Conservation (phyloP, 2,329 filamentous ascomycete species). For the Aspergillus calidoustus region DNA sequence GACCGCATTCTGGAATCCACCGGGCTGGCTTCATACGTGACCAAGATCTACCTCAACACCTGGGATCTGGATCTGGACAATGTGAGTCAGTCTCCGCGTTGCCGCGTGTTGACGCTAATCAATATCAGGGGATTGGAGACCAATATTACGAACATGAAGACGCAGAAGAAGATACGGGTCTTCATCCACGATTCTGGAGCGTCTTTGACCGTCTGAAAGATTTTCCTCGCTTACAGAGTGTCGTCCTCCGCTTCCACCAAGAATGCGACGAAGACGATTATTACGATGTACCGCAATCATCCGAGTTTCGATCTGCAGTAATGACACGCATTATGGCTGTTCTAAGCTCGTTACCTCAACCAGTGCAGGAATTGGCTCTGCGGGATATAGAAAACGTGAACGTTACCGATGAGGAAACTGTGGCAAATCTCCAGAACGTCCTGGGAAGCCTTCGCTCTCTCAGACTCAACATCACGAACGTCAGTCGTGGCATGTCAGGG, state of each 20-base stretch:
- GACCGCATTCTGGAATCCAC: background rate
- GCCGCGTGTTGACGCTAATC: background rate
- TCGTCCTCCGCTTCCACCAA: background rate
- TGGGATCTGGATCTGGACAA: background rate
- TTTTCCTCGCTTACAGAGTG: background rate
- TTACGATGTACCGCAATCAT: background rate
- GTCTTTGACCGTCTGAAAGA: background rate
- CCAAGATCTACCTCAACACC: background rate
- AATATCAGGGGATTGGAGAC: background rate
- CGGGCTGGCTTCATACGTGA: background rate
- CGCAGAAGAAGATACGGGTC: background rate
- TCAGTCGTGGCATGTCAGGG: background rate
- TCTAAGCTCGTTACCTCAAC: background rate
- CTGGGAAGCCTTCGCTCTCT: slow-evolving; percentile 6
- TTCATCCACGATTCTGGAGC: background rate
- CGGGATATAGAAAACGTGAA: slow-evolving; percentile 13
- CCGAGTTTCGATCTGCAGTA: background rate
- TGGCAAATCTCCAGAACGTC: slow-evolving; percentile 2
- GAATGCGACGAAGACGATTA: background rate
- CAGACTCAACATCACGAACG: slow-evolving; percentile 15
- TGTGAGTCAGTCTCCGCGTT: background rate
- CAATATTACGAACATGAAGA: background rate
- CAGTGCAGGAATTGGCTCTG: slow-evolving; percentile 4
- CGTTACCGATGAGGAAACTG: background rate
- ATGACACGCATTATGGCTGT: slow-evolving; percentile 2